Base-by-base conservation (phyloP, 2,329 filamentous ascomycete genomes). In the Monilinia vaccinii-corymbosi region DNA sequence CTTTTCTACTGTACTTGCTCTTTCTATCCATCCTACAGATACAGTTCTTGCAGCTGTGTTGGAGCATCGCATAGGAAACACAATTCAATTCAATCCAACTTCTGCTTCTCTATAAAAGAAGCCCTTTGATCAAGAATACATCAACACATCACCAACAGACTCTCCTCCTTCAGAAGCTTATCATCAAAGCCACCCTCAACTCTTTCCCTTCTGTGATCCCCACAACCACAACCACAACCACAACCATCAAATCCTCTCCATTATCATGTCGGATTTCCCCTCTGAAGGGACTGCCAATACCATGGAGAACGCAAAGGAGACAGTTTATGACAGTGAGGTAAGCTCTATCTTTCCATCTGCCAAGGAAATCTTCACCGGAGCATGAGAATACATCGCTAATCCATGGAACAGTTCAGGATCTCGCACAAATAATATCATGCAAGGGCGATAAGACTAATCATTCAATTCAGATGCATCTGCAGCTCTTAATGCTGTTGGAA, bases 401-500 rank as follows among this genome's bases (percentile, higher is more conserved):
- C 9, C 4, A n/a, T 36, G n/a, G 46, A 49, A 45, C 8, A 60
- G 58, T 60, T 16, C n/a, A 14, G 18, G 32, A n/a, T 9, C 38
- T 48, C 46, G 46, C 58, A 56, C 34, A 48, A 32, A n/a, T 21
- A 21, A 40, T 21, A 36, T 34, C 18, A 40, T 34, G 18, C 25
- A 28, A 16, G 13, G n/a, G 21, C n/a, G n/a, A 14, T 21, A 13
- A 49, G n/a, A 64, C 65, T 71, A 60, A 71, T 63, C 57, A 63
- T 28, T 42, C 51, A 44, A 48, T 63, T 46, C 45, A 71, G 70
- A 67, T 65, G 65, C 69, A 51, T 65, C 69, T 42, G 64, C 69
- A 57, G 69, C 71, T n/a, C 64, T 66, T 50, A 68, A 66, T 62
- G 65, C 71, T 44, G 65, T 71, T 49, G 64, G 68, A 58, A 71